Conservation (phyloP, 257 asterid genomes). For the Petunia secreta region DNA sequence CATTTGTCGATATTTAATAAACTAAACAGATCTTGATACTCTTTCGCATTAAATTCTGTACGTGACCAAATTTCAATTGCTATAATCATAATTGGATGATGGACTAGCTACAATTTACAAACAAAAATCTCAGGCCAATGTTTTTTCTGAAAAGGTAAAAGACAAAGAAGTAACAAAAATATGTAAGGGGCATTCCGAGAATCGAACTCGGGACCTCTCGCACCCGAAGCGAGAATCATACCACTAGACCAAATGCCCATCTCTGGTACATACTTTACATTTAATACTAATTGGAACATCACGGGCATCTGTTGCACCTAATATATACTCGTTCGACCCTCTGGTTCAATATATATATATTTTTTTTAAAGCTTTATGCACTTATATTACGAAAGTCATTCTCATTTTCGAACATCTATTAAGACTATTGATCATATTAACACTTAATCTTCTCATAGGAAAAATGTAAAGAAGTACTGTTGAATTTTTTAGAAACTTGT, state of each 20-base stretch:
- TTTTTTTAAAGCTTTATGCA: too few species aligned
- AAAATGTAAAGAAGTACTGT: too few species aligned
- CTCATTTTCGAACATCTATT: too few species aligned
- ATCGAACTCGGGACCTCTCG: slow-evolving; percentile 84
- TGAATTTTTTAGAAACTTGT: too few species aligned
- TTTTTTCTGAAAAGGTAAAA: background rate
- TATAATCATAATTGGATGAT: background rate
- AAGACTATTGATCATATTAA: too few species aligned
- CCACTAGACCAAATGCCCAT: slow-evolving; percentile 91
- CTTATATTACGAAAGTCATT: too few species aligned
- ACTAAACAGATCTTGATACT: background rate
- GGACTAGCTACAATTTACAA: background rate
- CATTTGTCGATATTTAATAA: background rate
- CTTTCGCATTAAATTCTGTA: background rate
- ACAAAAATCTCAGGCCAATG: background rate
- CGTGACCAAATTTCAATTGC: background rate
- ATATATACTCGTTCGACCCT: too few species aligned
- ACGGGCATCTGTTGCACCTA: too few species aligned
- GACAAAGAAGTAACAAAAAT: too few species aligned
- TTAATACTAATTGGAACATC: too few species aligned
- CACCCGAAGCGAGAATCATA: slow-evolving; percentile 89
- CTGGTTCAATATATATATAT: too few species aligned
- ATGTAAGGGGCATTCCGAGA: slow-evolving; percentile 73
- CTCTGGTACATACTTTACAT: background rate
- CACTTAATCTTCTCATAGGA: too few species aligned